Evolutionary conservation across 495 filamentous ascomycete genomes (phyloP).

Genomic region (Hypomontagnella monticulosa): DNA sequence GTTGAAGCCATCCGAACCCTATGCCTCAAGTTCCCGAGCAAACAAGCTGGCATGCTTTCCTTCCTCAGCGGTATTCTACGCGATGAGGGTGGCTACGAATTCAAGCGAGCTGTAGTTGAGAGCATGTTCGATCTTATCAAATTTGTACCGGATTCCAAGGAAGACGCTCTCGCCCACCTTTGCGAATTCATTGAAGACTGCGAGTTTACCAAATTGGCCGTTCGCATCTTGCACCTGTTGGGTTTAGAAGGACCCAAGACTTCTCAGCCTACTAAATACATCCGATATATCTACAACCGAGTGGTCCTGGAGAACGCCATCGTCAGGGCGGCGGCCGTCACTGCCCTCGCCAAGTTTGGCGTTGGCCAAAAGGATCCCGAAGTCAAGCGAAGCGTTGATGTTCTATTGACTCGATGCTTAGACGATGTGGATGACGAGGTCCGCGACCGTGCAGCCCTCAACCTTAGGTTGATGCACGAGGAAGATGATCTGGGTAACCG

Average conservation of each 20-base stretch:
- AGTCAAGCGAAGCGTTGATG: slow-evolving; percentile 92
- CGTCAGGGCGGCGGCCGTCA: slow-evolving; percentile 94
- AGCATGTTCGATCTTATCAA: slow-evolving; percentile 99
- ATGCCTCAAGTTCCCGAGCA: slow-evolving; percentile 96
- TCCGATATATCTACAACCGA: slow-evolving; percentile 99
- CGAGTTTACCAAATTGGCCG: slow-evolving; percentile 98
- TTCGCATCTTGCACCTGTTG: slow-evolving; percentile 91
- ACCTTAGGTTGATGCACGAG: slow-evolving; percentile 88
- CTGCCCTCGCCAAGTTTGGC: slow-evolving; percentile 95
- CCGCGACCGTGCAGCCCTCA: slow-evolving; percentile 92
- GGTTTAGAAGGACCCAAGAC: slow-evolving; percentile 96
- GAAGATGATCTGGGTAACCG: slow-evolving; percentile 81
- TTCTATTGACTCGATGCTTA: slow-evolving; percentile 90
- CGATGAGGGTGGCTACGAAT: slow-evolving; percentile 98
- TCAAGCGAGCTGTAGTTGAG: slow-evolving; percentile 97
- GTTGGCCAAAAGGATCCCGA: slow-evolving; percentile 96
- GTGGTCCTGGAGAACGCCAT: slow-evolving; percentile 98
- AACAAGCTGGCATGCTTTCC: slow-evolving; percentile 96
- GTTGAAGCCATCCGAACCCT: slow-evolving; percentile 97
- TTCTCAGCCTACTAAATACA: slow-evolving; percentile 95
- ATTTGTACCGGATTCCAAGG: slow-evolving; percentile 96
- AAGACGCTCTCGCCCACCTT: slow-evolving; percentile 94
- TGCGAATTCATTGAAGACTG: slow-evolving; percentile 99
- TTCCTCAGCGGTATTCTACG: slow-evolving; percentile 95
- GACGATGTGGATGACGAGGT: slow-evolving; percentile 99